Percentiles rank a stretch among this genome's conserved stretches.
Evolutionary conservation across 768 basidiomycete species (phyloP).

Genomic region (Sutorius australiensis): DNA sequence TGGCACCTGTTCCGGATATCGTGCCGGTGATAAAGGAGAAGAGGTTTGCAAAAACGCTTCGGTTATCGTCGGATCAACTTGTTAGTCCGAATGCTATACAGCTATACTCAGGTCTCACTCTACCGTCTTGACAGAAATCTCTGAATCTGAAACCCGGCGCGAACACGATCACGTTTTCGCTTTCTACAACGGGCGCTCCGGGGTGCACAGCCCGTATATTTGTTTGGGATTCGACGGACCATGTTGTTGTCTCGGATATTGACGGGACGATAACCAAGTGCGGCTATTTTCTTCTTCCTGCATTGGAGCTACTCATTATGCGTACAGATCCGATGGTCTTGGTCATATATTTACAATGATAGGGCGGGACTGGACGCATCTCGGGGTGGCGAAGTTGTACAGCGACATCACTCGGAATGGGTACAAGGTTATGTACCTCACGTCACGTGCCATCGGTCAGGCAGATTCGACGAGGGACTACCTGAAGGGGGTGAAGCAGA

Average conservation of each 20-base stretch:
- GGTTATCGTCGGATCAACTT: slow-evolving; percentile 92
- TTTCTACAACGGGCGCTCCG: slow-evolving; percentile 75
- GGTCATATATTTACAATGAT: slow-evolving; percentile 98
- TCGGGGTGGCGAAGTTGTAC: slow-evolving; percentile 95
- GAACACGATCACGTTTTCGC: slow-evolving; percentile 90
- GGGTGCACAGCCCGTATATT: slow-evolving; percentile 93
- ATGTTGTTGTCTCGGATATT: slow-evolving; percentile 92
- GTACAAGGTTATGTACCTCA: slow-evolving; percentile 97
- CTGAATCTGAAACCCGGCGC: slow-evolving; percentile 81
- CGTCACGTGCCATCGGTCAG: slow-evolving; percentile 95
- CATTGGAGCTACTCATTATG: background rate
- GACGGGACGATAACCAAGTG: slow-evolving; percentile 99
- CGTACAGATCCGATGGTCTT: slow-evolving; percentile 81
- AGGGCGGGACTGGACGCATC: slow-evolving; percentile 97
- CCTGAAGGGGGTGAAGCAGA: slow-evolving; percentile 90
- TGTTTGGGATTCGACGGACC: slow-evolving; percentile 90
- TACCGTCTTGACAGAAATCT: slow-evolving; percentile 55
- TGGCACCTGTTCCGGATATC: slow-evolving; percentile 26
- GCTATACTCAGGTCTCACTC: background rate
- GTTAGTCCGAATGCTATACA: slow-evolving; percentile 40
- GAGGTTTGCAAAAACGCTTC: slow-evolving; percentile 86
- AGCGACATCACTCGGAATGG: slow-evolving; percentile 94
- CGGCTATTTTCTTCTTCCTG: slow-evolving; percentile 26
- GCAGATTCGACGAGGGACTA: slow-evolving; percentile 96
- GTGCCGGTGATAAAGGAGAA: slow-evolving; percentile 27